Evolutionary conservation across 805 yeast species (phyloP), one percentile per base, ranked within the genome.

Genomic region (Lipomyces lipofer): DNA sequence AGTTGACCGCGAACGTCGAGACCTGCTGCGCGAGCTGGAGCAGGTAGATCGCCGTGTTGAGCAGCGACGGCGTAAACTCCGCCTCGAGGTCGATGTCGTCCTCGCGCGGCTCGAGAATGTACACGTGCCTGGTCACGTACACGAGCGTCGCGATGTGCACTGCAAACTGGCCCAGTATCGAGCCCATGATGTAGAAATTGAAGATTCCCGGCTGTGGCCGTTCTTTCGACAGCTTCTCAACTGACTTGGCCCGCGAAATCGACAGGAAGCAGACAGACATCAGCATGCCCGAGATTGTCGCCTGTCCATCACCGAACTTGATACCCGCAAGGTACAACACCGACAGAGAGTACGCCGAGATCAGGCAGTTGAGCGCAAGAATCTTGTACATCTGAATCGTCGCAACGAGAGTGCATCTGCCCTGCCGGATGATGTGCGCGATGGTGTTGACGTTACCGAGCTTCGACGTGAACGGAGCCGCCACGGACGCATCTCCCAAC

Each of bases 341-440:
- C 40, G 96, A 88, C 66, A 92, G 78, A 1, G 98, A 90, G 71
- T 94, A 94, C 29, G 99, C 99, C 63, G 95, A 85, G 73, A 94
- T 90, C 76, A 94, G 78, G 81, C 98, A 94, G 73, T 94, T 94
- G 75, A 94, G 79, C 0, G 99, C 99, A 69, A 94, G 76, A 67
- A 94, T 94, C 76, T 94, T 94, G 80, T 94, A 94, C 99, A 94
- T 94, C 75, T 94, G 99, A 69, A 94, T 91, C 7, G 99, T 94
- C 15, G 97, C 88, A 43, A 94, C 97, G 63, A 94, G 78, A 6
- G 99, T 96, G 77, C 96, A 88, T 74, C 99, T 89, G 62, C 99
- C 99, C 77, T 94, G 97, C 73, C 99, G 90, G 63, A 94, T 82
- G 62, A 94, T 87, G 68, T 90, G 85, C 49, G 96, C 87, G 52